Percentiles rank a stretch among this genome's conserved stretches.
Evolutionary conservation across 768 basidiomycete species (phyloP).

Genomic region (Suillus subluteus): DNA sequence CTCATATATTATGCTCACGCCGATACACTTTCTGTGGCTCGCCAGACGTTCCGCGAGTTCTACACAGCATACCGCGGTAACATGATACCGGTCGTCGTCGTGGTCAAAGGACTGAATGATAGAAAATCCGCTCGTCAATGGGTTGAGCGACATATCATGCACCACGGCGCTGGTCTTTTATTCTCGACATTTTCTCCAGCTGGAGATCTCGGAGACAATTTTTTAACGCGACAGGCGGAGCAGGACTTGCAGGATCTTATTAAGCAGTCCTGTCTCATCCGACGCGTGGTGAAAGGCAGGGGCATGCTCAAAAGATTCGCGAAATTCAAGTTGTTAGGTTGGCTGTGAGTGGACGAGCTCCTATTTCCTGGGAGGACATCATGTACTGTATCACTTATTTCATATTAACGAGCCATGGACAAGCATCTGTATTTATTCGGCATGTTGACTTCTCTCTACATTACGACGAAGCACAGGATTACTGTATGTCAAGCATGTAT

Average conservation of each 20-base stretch:
- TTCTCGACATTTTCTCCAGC: background rate
- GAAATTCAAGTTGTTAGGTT: background rate
- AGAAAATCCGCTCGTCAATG: constrained; percentile 15
- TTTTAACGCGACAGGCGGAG: background rate
- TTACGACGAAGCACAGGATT: background rate
- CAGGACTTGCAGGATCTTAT: background rate
- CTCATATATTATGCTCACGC: constrained; percentile 2
- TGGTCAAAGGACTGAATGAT: constrained; percentile 19
- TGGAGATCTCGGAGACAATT: background rate
- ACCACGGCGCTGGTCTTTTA: background rate
- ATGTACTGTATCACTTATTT: background rate
- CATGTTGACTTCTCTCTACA: background rate
- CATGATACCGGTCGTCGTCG: constrained; percentile 22
- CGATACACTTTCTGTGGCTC: background rate
- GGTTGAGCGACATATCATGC: background rate
- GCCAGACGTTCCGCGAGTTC: constrained; percentile 11
- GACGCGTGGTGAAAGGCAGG: background rate
- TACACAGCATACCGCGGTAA: constrained; percentile 16
- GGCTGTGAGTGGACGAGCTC: background rate
- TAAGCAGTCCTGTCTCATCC: background rate
- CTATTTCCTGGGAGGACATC: background rate
- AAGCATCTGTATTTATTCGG: background rate
- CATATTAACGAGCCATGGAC: background rate
- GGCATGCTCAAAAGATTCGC: background rate
- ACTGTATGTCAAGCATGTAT: background rate